phyloP scores from a whole-genome alignment of 305 asterid species.

The Fraxinus greggii region DNA sequence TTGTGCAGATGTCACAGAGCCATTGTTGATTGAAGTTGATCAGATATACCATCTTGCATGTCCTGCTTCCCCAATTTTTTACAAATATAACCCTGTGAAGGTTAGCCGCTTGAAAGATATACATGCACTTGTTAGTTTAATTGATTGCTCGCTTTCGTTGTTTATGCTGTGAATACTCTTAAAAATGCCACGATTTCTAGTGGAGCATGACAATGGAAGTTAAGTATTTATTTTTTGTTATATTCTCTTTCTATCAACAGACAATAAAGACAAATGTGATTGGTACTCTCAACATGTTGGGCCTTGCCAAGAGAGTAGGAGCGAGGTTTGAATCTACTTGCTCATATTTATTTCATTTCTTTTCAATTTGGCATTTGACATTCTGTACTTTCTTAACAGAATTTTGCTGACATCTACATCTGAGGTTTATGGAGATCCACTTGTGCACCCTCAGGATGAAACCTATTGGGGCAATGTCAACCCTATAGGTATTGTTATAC shows the following conservation, averaged over 20 bases:
- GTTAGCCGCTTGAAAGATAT: conserved; percentile 33
- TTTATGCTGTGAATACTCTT: not conserved
- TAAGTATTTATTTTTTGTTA: not conserved
- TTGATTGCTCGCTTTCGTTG: not conserved
- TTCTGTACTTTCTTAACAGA: conserved; percentile 37
- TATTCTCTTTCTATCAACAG: conserved; percentile 33
- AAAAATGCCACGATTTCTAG: not conserved
- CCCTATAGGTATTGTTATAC: conserved; percentile 71
- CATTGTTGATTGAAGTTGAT: conserved; percentile 87
- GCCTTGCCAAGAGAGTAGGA: conserved; percentile 98
- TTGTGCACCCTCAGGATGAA: conserved; percentile 93
- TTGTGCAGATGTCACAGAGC: conserved; percentile 81
- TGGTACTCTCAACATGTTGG: conserved; percentile 98
- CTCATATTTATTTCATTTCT: conserved; percentile 5
- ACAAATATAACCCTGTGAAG: conserved; percentile 97
- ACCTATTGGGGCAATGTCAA: conserved; percentile 99
- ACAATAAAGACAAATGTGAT: conserved; percentile 97
- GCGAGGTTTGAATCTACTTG: conserved; percentile 61
- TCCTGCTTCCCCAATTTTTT: conserved; percentile 98
- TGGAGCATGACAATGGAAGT: not conserved
- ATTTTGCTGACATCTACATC: conserved; percentile 94
- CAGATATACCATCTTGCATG: conserved; percentile 98
- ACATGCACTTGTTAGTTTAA: not conserved
- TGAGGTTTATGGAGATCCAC: conserved; percentile 98
- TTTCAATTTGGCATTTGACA: not conserved